phyloP scores from a whole-genome alignment of 2,329 filamentous ascomycete genomes.

The Sphaerostilbella broomeana region DNA sequence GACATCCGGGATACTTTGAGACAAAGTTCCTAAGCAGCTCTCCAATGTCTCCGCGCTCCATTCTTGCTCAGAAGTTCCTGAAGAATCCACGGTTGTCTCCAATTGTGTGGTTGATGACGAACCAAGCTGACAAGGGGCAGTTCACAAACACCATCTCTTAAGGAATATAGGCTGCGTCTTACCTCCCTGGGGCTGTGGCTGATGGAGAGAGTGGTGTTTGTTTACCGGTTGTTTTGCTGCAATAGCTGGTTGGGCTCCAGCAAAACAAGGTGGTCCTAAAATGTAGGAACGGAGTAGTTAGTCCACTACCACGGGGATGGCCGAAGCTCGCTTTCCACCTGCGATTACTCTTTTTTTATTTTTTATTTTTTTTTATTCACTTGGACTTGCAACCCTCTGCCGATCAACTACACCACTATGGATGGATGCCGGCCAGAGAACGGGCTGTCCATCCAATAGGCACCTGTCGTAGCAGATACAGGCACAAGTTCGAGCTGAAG shows the following conservation, averaged over 20 bases:
- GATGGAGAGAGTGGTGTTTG: constrained; percentile 1
- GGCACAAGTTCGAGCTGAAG: neutral
- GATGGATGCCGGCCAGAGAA: neutral
- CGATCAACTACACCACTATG: constrained; percentile 7
- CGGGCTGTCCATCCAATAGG: constrained; percentile 1
- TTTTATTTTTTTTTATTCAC: no score
- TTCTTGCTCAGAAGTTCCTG: neutral
- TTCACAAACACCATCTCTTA: no score
- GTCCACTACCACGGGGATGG: constrained; percentile 9
- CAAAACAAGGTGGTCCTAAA: no score
- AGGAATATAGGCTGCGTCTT: no score
- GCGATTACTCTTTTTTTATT: neutral
- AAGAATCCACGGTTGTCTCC: no score
- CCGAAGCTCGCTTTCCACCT: constrained; percentile 8
- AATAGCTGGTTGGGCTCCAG: constrained; percentile 4
- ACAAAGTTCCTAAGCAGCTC: constrained; percentile 20
- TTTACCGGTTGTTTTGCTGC: constrained; percentile 8
- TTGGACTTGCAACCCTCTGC: neutral
- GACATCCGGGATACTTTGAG: constrained; percentile 18
- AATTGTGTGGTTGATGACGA: no score
- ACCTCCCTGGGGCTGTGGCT: constrained; percentile 2
- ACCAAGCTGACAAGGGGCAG: no score
- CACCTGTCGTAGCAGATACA: neutral
- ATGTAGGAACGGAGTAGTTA: constrained; percentile 5
- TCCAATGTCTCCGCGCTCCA: constrained; percentile 17